Percentiles rank a stretch among this genome's conserved stretches.
These are phyloP conservation scores for Rhododendron mucronatum DNA, from an alignment of 148 eudicot species.

Conservation along the genomic window DNA sequence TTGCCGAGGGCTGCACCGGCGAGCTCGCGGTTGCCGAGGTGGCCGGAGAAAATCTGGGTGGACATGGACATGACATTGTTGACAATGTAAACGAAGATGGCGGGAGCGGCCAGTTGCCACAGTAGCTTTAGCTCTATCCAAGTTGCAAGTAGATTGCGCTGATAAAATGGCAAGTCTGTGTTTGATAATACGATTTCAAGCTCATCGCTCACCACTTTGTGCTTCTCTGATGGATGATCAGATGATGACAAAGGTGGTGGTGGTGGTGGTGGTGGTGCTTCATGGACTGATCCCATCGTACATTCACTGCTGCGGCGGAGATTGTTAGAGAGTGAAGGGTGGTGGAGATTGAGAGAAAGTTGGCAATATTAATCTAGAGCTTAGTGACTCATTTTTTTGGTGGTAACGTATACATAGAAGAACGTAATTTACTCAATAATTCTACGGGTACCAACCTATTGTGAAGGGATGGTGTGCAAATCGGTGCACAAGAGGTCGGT, in stretches of 20 bases:
- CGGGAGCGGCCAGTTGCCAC: conserved; percentile 46
- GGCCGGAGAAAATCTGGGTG: neutral
- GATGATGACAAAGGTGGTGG: neutral
- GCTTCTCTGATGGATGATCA: neutral
- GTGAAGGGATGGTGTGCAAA: too few relatives aligned
- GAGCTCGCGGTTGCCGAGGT: neutral
- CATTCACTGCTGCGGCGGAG: neutral
- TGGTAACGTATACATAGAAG: too few relatives aligned
- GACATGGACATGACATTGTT: conserved; percentile 24
- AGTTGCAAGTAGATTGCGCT: conserved; percentile 28
- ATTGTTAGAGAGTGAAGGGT: neutral
- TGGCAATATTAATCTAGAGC: neutral
- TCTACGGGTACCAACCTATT: too few relatives aligned
- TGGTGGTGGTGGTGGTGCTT: neutral
- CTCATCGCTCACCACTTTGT: conserved; percentile 15
- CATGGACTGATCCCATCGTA: neutral
- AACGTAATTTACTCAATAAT: too few relatives aligned
- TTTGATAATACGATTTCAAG: conserved; percentile 27
- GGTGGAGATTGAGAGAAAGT: neutral
- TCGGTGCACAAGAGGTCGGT: too few relatives aligned
- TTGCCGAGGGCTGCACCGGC: neutral
- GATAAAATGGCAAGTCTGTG: conserved; percentile 3
- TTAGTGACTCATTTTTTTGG: too few relatives aligned
- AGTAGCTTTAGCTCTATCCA: conserved; percentile 41
- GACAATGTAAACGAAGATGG: conserved; percentile 35